Conservation (phyloP, 192 early-diverging fungal species). For the Linnemannia zychae region DNA sequence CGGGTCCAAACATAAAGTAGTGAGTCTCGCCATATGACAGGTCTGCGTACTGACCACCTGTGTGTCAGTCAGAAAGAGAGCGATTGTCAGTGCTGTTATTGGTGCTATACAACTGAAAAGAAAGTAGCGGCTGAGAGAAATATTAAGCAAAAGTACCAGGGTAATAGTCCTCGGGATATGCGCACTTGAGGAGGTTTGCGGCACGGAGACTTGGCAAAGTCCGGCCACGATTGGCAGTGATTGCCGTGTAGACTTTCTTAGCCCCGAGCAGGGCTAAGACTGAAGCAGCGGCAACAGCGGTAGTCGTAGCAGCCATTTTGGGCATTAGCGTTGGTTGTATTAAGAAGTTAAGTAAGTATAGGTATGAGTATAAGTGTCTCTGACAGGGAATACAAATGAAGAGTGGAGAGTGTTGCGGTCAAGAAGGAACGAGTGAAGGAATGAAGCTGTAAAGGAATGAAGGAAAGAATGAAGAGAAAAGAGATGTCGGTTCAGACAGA, state of each 20-base stretch:
- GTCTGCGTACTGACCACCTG: constrained; percentile 50
- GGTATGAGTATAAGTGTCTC: not conserved
- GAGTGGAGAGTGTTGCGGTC: not conserved
- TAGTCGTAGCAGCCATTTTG: constrained; percentile 16
- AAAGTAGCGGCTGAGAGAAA: not conserved
- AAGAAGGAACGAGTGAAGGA: not conserved
- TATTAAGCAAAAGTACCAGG: constrained; percentile 22
- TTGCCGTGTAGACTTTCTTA: constrained; percentile 15
- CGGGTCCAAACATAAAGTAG: constrained; percentile 54
- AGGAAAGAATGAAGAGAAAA: not conserved
- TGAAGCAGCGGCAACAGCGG: constrained; percentile 14
- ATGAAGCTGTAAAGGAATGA: not conserved
- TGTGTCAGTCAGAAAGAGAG: not conserved
- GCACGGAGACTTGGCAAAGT: constrained; percentile 32
- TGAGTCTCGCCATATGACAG: constrained; percentile 51
- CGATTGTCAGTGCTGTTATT: not conserved
- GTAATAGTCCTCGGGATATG: constrained; percentile 50
- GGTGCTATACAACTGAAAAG: too few species aligned
- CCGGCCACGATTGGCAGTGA: constrained; percentile 21
- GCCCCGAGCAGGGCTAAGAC: constrained; percentile 21
- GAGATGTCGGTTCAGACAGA: not conserved
- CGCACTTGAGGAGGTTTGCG: not conserved
- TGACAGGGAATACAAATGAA: not conserved
- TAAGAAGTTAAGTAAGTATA: not conserved
- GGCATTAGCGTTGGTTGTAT: too few species aligned